Conservation (phyloP, 225 moss, liverwort and hornwort species). For the Physcomitrellopsis africana region DNA sequence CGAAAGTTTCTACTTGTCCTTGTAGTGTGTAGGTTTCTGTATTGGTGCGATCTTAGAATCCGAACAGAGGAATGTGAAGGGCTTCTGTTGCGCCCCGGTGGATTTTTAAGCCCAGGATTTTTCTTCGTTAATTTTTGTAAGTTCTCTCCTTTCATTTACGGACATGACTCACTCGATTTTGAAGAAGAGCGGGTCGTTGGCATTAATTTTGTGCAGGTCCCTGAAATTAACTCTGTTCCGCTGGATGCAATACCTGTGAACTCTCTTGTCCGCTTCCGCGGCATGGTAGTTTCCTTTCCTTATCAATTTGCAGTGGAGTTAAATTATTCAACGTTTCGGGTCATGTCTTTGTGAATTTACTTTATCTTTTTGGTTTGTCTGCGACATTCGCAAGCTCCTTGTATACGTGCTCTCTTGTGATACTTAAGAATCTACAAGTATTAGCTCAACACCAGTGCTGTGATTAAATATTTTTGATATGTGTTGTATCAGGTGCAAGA, state of each 20-base stretch:
- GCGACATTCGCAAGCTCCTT: not conserved
- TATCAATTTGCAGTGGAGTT: not conserved
- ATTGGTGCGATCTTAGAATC: too few relatives aligned
- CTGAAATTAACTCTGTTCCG: constrained; percentile 79
- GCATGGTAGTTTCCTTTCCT: constrained; percentile 62
- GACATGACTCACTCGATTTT: not conserved
- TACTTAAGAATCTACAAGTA: not conserved
- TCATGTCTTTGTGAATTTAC: not conserved
- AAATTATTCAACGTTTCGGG: not conserved
- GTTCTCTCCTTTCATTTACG: not conserved
- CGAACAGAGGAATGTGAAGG: not conserved
- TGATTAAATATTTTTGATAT: not conserved
- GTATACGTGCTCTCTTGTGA: not conserved
- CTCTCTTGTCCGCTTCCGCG: constrained; percentile 89
- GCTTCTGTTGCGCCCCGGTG: not conserved
- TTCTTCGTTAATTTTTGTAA: not conserved
- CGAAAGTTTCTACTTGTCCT: not conserved
- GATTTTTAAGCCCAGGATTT: not conserved
- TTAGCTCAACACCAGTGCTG: not conserved
- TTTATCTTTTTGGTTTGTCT: not conserved
- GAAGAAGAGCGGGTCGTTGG: constrained; percentile 3
- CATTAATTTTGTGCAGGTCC: constrained; percentile 56
- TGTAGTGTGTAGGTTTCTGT: too few relatives aligned
- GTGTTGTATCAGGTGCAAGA: constrained; percentile 77
- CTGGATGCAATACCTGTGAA: constrained; percentile 76